These are phyloP conservation scores for Jacaranda copaia DNA, from an alignment of 257 asterid genomes.

Conservation along the genomic window DNA sequence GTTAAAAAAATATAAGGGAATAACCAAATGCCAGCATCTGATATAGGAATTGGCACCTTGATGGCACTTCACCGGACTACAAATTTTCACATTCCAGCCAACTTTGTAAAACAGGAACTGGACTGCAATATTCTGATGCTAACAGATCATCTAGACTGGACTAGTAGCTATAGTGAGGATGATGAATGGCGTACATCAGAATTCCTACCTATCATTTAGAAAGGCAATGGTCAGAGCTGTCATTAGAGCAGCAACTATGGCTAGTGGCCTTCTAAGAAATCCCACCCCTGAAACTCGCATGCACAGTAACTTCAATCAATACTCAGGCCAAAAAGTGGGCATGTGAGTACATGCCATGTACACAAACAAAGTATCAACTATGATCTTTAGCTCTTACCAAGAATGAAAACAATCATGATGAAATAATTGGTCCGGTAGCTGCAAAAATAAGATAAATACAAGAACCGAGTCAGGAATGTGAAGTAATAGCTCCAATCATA, in stretches of 20 bases:
- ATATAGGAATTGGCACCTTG: background rate
- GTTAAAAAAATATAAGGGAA: slow-evolving; percentile 7
- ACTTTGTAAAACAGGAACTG: background rate
- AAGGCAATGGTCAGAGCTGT: slow-evolving; percentile 88
- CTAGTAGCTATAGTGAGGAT: background rate
- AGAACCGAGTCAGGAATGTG: slow-evolving; percentile 24
- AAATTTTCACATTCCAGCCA: slow-evolving; percentile 17
- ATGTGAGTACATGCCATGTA: slow-evolving; percentile 27
- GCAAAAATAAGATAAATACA: slow-evolving; percentile 43
- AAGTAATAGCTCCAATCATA: slow-evolving; percentile 7
- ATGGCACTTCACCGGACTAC: slow-evolving; percentile 15
- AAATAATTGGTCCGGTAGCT: slow-evolving; percentile 96
- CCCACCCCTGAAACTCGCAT: slow-evolving; percentile 70
- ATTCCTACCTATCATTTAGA: slow-evolving; percentile 85
- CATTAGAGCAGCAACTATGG: slow-evolving; percentile 82
- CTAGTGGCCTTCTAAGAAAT: slow-evolving; percentile 81
- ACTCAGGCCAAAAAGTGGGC: background rate
- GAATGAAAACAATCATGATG: slow-evolving; percentile 77
- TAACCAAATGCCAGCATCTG: slow-evolving; percentile 19
- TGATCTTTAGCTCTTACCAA: slow-evolving; percentile 61
- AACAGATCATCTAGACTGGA: background rate
- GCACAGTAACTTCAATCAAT: slow-evolving; percentile 24
- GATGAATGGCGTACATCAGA: background rate
- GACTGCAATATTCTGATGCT: background rate
- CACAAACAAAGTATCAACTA: slow-evolving; percentile 11